These are phyloP conservation scores for Sugiyamaella smithiae DNA, from an alignment of 805 yeast genomes.

Conservation along the genomic window DNA sequence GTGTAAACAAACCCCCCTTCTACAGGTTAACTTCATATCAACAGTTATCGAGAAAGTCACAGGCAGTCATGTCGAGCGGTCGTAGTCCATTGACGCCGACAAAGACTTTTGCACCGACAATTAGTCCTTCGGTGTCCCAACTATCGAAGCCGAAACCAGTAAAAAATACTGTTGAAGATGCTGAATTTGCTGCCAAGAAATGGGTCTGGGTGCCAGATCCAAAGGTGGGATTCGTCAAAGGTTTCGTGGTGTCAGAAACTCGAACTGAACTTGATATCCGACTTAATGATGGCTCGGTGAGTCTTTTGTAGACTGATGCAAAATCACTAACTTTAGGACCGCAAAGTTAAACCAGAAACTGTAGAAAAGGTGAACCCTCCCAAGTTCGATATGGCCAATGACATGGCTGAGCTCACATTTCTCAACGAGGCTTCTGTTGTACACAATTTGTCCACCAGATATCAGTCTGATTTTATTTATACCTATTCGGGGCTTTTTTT, in stretches of 20 bases:
- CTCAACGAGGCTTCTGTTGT: constrained; percentile 95
- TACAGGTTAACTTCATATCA: too few species aligned
- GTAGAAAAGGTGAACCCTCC: constrained; percentile 79
- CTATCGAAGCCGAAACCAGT: constrained; percentile 8
- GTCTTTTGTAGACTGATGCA: constrained; percentile 12
- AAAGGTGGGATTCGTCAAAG: constrained; percentile 57
- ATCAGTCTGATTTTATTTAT: constrained; percentile 73
- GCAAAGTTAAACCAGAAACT: constrained; percentile 43
- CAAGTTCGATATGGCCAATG: constrained; percentile 85
- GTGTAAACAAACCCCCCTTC: constrained; percentile 4
- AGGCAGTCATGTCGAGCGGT: neutral
- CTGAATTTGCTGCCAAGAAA: constrained; percentile 40
- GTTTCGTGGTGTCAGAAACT: constrained; percentile 50
- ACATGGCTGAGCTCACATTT: constrained; percentile 93
- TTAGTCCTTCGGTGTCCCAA: constrained; percentile 14
- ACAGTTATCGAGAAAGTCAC: too few species aligned
- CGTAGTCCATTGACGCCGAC: constrained; percentile 2
- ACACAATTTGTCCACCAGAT: constrained; percentile 74
- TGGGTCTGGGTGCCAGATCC: constrained; percentile 79
- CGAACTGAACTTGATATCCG: constrained; percentile 39
- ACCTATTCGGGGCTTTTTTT: constrained; percentile 93
- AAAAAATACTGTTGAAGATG: constrained; percentile 22
- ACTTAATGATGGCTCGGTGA: constrained; percentile 39
- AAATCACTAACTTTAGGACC: constrained; percentile 31
- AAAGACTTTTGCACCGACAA: constrained; percentile 1